phyloP scores from a whole-genome alignment of 495 filamentous ascomycete species.

The Hyphodiscus hymeniophilus region DNA sequence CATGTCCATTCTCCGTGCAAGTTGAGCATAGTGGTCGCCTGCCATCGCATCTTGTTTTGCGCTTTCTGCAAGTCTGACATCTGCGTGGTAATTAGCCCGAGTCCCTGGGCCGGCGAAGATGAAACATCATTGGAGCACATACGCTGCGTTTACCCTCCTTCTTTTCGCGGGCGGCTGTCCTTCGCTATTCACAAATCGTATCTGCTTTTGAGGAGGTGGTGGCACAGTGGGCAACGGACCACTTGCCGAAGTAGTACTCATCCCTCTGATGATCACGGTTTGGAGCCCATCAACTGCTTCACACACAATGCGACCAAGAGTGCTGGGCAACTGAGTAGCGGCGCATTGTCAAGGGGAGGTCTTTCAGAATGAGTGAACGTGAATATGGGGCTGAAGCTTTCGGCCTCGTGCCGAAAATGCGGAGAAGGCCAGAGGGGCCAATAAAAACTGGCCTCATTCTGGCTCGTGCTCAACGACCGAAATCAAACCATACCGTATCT shows the following conservation, averaged over 20 bases:
- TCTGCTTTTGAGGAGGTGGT: constrained; percentile 47
- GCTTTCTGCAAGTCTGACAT: constrained; percentile 71
- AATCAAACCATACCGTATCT: too few relatives aligned
- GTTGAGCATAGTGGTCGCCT: constrained; percentile 69
- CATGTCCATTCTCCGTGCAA: constrained; percentile 65
- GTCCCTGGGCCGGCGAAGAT: too few relatives aligned
- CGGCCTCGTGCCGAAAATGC: background rate
- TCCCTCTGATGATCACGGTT: background rate
- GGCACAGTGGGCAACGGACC: constrained; percentile 11
- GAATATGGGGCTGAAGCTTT: background rate
- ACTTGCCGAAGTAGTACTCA: constrained; percentile 9
- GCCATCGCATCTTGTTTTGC: constrained; percentile 78
- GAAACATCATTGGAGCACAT: constrained; percentile 26
- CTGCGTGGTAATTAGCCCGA: constrained; percentile 28
- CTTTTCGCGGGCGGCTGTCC: constrained; percentile 75
- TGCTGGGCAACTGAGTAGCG: background rate
- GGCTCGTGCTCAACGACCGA: too few relatives aligned
- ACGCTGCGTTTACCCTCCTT: constrained; percentile 76
- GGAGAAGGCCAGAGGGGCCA: too few relatives aligned
- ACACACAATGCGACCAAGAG: background rate
- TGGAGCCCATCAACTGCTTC: background rate
- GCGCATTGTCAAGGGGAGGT: background rate
- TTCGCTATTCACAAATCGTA: constrained; percentile 76
- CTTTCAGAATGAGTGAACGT: background rate
- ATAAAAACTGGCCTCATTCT: too few relatives aligned